Evolutionary conservation across 1,284 basidiomycete species (phyloP).

Genomic region (Lignosus rhinocerotis): DNA sequence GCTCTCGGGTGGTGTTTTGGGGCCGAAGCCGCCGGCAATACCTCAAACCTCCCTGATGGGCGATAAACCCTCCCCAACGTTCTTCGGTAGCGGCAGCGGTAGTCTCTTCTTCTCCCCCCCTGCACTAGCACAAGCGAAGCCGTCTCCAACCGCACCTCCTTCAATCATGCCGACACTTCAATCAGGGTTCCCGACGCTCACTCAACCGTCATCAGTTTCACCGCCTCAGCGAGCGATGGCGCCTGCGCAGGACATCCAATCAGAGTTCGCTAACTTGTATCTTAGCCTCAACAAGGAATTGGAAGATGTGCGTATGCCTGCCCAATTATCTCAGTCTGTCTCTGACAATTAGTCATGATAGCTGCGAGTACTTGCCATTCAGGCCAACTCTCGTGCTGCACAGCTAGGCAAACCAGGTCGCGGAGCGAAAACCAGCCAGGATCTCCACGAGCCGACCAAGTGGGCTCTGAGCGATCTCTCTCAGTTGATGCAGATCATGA

Average conservation of each 20-base stretch:
- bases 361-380: slow-evolving; percentile 44
- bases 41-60: slow-evolving; percentile 1
- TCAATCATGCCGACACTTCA: neutral
- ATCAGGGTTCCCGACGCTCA: neutral
- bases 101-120: slow-evolving; percentile 15
- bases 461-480: slow-evolving; percentile 56
- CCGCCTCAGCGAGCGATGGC: neutral
- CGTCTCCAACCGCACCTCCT: slow-evolving; percentile 2
- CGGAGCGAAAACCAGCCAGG: slow-evolving; percentile 42
- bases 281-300: slow-evolving; percentile 49
- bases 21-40: neutral
- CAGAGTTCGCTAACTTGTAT: slow-evolving; percentile 53
- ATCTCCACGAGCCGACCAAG: slow-evolving; percentile 47
- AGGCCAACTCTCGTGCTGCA: slow-evolving; percentile 26
- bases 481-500: slow-evolving; percentile 52
- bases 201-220: neutral
- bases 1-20: slow-evolving; percentile 15
- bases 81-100: neutral
- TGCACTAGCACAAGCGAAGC: slow-evolving; percentile 1
- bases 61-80: slow-evolving; percentile 6
- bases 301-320: slow-evolving; percentile 44
- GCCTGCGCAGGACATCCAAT: slow-evolving; percentile 59
- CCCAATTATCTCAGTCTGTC: neutral
- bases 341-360: slow-evolving; percentile 26
- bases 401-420: slow-evolving; percentile 21